A percentile compares a stretch with the other conserved stretches of the same genome.
These are phyloP conservation scores for Neurospora pannonica DNA, from an alignment of 495 filamentous ascomycete genomes.

Conservation along the genomic window DNA sequence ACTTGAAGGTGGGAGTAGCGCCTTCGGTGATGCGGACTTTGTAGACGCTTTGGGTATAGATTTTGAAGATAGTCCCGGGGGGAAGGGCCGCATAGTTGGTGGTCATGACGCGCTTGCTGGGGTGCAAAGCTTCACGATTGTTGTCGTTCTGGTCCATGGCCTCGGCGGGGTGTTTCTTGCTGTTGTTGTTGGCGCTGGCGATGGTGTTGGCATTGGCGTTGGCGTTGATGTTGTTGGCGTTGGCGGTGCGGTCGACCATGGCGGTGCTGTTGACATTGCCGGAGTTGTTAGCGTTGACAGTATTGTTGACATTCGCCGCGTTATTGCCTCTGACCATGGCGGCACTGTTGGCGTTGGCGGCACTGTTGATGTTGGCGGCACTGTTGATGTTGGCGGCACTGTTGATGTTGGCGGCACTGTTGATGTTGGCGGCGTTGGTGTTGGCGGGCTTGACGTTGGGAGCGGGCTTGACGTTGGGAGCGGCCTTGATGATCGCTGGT, in stretches of 20 bases:
- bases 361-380: not conserved
- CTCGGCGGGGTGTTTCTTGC: not conserved
- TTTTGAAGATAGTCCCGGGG: not conserved
- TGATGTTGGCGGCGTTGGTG: not conserved
- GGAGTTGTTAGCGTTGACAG: not conserved
- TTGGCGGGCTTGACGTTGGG: not conserved
- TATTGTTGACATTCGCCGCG: not conserved
- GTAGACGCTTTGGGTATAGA: not conserved
- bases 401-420: not conserved
- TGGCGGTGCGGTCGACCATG: not conserved
- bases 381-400: not conserved
- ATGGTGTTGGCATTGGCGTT: not conserved
- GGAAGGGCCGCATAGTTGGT: not conserved
- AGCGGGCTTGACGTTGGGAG: not conserved
- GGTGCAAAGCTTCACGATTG: not conserved
- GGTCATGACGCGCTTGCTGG: not conserved
- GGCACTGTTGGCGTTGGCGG: too few relatives aligned
- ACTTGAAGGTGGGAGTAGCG: not conserved
- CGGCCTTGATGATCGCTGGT: not conserved
- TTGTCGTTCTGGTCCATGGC: not conserved
- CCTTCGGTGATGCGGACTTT: not conserved
- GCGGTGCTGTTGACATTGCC: not conserved
- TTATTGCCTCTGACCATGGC: not conserved
- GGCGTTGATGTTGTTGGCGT: too few relatives aligned
- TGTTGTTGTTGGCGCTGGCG: not conserved